These are phyloP conservation scores for Kwoniella newhampshirensis DNA, from an alignment of 768 basidiomycete genomes.

Conservation along the genomic window DNA sequence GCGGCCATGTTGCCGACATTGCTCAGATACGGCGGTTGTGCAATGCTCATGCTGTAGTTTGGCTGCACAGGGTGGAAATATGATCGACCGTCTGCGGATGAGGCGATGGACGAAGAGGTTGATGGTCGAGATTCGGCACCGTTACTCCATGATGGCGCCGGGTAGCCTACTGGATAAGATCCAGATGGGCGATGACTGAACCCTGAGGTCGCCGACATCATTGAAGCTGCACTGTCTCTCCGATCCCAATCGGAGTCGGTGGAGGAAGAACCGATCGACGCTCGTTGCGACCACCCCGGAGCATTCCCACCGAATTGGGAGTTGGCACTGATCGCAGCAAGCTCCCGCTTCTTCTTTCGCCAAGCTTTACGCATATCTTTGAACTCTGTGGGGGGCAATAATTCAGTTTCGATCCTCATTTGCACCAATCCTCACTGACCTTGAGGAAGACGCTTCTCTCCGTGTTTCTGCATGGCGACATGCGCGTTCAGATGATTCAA, in stretches of 20 bases:
- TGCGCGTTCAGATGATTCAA: constrained; percentile 97
- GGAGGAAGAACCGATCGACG: constrained; percentile 25
- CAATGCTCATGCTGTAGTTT: neutral
- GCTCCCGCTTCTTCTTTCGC: constrained; percentile 89
- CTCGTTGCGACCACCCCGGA: constrained; percentile 14
- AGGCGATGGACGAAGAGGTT: constrained; percentile 36
- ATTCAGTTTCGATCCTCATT: neutral
- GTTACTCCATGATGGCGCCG: constrained; percentile 5
- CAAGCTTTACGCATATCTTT: constrained; percentile 95
- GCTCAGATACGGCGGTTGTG: neutral
- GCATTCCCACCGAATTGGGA: constrained; percentile 15
- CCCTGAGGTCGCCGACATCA: constrained; percentile 25
- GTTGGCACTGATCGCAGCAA: constrained; percentile 37
- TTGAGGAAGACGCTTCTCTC: constrained; percentile 78
- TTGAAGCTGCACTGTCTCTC: constrained; percentile 27
- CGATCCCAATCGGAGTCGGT: constrained; percentile 35
- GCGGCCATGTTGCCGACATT: constrained; percentile 1
- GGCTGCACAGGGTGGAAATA: constrained; percentile 13
- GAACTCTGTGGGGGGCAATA: constrained; percentile 68
- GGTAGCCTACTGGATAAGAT: constrained; percentile 15
- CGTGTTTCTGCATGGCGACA: constrained; percentile 97
- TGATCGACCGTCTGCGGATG: constrained; percentile 28
- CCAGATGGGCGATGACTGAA: constrained; percentile 11
- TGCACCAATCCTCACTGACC: constrained; percentile 67
- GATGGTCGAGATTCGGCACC: constrained; percentile 24